Percentiles rank a stretch among this genome's conserved stretches.
phyloP scores from a whole-genome alignment of 2,329 filamentous ascomycete genomes.

The Pochonia chlamydosporia region DNA sequence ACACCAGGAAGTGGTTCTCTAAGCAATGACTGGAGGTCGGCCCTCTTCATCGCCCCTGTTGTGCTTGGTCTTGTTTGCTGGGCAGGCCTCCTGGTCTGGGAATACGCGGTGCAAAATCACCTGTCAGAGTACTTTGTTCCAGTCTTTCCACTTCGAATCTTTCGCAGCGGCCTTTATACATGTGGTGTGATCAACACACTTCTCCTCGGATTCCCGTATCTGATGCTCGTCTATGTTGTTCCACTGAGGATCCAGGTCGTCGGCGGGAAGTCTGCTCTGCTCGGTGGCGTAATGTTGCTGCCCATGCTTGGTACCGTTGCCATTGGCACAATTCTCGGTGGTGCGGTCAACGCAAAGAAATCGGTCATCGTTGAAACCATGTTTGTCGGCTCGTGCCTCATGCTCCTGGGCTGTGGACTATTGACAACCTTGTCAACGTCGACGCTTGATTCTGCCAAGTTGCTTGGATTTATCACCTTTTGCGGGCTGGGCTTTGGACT shows the following conservation, averaged over 20 bases:
- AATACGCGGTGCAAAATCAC: constrained; percentile 17
- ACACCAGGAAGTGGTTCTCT: constrained; percentile 9
- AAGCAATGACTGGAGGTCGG: constrained; percentile 35
- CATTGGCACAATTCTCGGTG: constrained; percentile 36
- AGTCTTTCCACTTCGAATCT: constrained; percentile 42
- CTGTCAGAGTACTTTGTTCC: constrained; percentile 24
- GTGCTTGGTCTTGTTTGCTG: constrained; percentile 22
- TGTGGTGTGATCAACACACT: constrained; percentile 37
- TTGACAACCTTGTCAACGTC: constrained; percentile 29
- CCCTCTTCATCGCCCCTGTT: constrained; percentile 26
- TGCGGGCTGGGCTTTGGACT: constrained; percentile 49
- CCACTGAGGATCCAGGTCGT: constrained; percentile 46
- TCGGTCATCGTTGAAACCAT: constrained; percentile 40
- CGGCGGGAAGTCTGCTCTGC: constrained; percentile 37
- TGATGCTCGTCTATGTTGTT: constrained; percentile 43
- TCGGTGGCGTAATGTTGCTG: constrained; percentile 45
- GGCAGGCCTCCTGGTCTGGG: constrained; percentile 22
- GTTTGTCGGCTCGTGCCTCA: constrained; percentile 32
- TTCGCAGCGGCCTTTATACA: constrained; percentile 41
- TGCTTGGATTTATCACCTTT: constrained; percentile 43
- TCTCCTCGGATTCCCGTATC: constrained; percentile 45
- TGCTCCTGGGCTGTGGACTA: constrained; percentile 41
- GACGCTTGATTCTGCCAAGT: constrained; percentile 33
- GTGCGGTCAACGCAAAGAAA: constrained; percentile 34
- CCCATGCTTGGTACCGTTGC: constrained; percentile 47